Percentiles rank a stretch among this genome's conserved stretches.
phyloP scores from a whole-genome alignment of 2,329 filamentous ascomycete genomes.

The Cladosporium sp. region DNA sequence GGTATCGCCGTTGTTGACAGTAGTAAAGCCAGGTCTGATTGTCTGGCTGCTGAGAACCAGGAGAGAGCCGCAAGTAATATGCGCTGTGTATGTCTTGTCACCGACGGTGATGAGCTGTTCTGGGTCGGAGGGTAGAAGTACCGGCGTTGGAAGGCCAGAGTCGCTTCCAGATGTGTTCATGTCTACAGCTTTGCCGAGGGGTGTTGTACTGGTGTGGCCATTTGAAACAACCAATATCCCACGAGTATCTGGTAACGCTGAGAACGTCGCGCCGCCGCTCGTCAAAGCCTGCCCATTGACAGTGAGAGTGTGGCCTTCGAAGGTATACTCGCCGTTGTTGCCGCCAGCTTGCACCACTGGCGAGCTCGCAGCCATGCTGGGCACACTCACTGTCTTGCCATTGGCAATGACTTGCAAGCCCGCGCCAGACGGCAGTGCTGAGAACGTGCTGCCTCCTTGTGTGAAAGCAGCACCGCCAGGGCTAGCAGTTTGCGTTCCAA shows the following conservation, averaged over 20 bases:
- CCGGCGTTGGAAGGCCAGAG: background rate
- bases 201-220: background rate
- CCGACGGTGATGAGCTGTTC: constrained; percentile 11
- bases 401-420: constrained; percentile 3
- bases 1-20: constrained; percentile 6
- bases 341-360: background rate
- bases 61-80: background rate
- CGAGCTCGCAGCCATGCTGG: background rate
- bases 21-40: background rate
- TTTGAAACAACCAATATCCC: background rate
- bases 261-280: background rate
- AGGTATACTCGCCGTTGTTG: background rate
- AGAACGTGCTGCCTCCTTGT: constrained; percentile 2
- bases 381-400: background rate
- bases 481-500: background rate
- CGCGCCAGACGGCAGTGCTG: constrained; percentile 11
- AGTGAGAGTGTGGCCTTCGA: constrained; percentile 1
- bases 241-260: background rate
- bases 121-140: background rate
- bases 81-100: constrained; percentile 6
- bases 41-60: constrained; percentile 11
- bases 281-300: background rate
- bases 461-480: constrained; percentile 2
- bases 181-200: background rate
- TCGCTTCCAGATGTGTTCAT: background rate